Conservation (phyloP, 2,329 filamentous ascomycete species). For the Aspergillus aculeatinus region DNA sequence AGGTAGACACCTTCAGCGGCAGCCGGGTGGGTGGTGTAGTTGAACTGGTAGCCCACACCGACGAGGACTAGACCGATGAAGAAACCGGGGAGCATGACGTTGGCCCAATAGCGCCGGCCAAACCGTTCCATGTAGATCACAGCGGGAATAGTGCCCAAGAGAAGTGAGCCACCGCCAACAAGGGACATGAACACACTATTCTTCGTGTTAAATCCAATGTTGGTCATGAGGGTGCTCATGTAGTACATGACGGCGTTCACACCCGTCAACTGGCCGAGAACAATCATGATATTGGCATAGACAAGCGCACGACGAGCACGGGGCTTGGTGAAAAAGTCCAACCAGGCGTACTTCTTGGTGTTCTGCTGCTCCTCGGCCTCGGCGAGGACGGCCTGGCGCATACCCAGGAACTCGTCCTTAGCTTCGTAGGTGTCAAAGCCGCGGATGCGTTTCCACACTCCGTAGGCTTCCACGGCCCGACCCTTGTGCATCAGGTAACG, state of each 20-base stretch:
- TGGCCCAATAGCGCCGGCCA: constrained; percentile 73
- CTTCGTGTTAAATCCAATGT: constrained; percentile 64
- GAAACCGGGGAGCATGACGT: constrained; percentile 69
- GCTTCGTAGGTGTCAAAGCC: constrained; percentile 58
- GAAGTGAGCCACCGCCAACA: constrained; percentile 66
- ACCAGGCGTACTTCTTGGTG: constrained; percentile 63
- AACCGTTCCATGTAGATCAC: constrained; percentile 71
- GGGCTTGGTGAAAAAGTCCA: constrained; percentile 71
- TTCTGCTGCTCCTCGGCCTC: constrained; percentile 54
- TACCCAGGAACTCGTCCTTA: constrained; percentile 69
- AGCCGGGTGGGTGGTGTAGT: constrained; percentile 45
- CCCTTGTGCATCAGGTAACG: constrained; percentile 70
- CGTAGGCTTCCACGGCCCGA: constrained; percentile 58
- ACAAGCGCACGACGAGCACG: constrained; percentile 65
- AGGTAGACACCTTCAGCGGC: constrained; percentile 63
- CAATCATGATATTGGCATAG: constrained; percentile 69
- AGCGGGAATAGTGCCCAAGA: constrained; percentile 67
- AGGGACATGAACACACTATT: constrained; percentile 72
- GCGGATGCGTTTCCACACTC: constrained; percentile 71
- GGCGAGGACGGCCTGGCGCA: constrained; percentile 64
- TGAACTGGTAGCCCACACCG: constrained; percentile 62
- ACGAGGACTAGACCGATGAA: constrained; percentile 68
- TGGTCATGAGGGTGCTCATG: constrained; percentile 66
- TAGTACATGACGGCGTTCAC: constrained; percentile 72
- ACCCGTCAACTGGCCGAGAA: constrained; percentile 69